Base-by-base conservation (phyloP, 2,329 filamentous ascomycete genomes). In the Orbilia quercus region DNA sequence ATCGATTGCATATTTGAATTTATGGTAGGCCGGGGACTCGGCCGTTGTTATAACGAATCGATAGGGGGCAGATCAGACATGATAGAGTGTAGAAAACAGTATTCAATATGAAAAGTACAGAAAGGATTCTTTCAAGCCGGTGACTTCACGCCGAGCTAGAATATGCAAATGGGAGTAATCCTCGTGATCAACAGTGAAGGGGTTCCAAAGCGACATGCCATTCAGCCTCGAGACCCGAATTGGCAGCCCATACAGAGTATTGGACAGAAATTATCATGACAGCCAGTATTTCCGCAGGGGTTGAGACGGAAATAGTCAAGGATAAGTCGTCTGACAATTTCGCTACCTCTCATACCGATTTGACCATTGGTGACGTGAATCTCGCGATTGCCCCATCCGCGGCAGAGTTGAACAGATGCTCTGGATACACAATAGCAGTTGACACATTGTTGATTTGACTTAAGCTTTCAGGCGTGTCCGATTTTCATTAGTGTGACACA, bases 391-490 rank as follows among this genome's bases (percentile, higher is more conserved):
- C 51, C n/a, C 16, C 2, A 22, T 16, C 58, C 58, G 14, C 58
- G 50, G 31, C 66, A 72, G 12, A 72, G 51, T n/a, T 59, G 50
- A 18, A 72, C 12, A 23, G 66, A n/a, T 7, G 66, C 59, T 18
- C 44, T 36, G 38, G 42, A 22, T 6, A 23, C 14, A 22, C 66
- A 72, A 5, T 11, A 22, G 31, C 66, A 72, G 34, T 31, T 59
- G 18, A 14, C 7, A 28, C 66, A 72, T 7, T 5, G 12, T 12
- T 64, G 16, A 9, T 18, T 18, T 9, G 31, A 14, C 1, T 7
- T 1, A 12, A 72, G 23, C 1, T 45, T 36, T 18, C 66, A 72
- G 34, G 18, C 47, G 4, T 34, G 14, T 1, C 34, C 16, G 18
- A 36, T 36, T 22, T 45, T 48, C 14, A 38, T 22, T 16, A 64